A percentile compares a stretch with the other conserved stretches of the same genome.
phyloP scores from a whole-genome alignment of 2,329 filamentous ascomycete genomes.

The Verticillium dahliae region DNA sequence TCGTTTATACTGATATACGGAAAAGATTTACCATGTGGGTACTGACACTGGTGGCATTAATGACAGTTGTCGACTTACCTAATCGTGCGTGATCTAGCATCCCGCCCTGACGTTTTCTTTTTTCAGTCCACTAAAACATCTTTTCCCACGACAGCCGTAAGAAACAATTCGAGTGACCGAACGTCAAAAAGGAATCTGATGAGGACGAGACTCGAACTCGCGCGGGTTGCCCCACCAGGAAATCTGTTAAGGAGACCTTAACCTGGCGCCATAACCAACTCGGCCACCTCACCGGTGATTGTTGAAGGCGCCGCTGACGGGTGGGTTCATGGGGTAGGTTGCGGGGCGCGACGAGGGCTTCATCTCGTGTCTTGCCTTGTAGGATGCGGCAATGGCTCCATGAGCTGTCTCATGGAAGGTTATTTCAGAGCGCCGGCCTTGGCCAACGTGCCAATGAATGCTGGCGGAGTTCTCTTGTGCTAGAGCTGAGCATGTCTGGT shows the following conservation, averaged over 20 bases:
- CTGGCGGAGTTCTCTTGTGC: too few relatives aligned
- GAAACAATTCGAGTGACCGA: not conserved
- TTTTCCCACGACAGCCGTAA: not conserved
- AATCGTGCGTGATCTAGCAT: too few relatives aligned
- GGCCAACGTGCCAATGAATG: too few relatives aligned
- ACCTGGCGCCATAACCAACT: not conserved
- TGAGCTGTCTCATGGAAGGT: too few relatives aligned
- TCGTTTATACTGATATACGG: too few relatives aligned
- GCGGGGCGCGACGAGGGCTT: not conserved
- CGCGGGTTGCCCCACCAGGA: not conserved
- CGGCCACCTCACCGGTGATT: not conserved
- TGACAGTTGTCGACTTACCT: too few relatives aligned
- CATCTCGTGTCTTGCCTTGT: not conserved
- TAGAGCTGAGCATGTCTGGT: too few relatives aligned
- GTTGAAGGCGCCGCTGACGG: not conserved
- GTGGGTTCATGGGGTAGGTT: not conserved
- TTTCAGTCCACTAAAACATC: not conserved
- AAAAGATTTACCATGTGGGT: too few relatives aligned
- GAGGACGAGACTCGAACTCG: not conserved
- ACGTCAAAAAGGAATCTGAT: not conserved
- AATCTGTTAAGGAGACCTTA: not conserved
- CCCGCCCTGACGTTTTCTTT: too few relatives aligned
- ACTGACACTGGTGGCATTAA: too few relatives aligned
- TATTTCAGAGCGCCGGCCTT: too few relatives aligned
- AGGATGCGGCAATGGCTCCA: not conserved